These are phyloP conservation scores for Adansonia madagascariensis DNA, from an alignment of 441 rosid species.

Conservation along the genomic window DNA sequence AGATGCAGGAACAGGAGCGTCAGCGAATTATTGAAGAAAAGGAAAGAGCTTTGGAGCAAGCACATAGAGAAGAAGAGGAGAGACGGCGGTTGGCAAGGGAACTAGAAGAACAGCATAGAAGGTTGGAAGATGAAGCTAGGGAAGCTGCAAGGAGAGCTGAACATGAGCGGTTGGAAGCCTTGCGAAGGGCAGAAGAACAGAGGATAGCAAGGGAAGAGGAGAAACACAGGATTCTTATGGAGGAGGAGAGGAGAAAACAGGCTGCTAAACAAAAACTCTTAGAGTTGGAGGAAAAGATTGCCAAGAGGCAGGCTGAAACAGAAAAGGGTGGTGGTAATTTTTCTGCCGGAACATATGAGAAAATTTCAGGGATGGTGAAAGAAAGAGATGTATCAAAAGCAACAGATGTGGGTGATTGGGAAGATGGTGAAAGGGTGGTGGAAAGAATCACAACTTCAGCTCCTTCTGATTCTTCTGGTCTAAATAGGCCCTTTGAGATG, in stretches of 20 bases:
- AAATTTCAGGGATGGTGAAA: slow-evolving; percentile 41
- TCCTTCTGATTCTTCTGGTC: slow-evolving; percentile 65
- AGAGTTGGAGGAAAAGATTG: slow-evolving; percentile 91
- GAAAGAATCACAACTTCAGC: slow-evolving; percentile 84
- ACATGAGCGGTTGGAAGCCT: slow-evolving; percentile 75
- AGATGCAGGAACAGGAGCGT: slow-evolving; percentile 91
- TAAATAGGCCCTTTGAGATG: slow-evolving; percentile 59
- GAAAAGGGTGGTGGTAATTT: slow-evolving; percentile 48
- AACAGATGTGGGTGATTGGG: slow-evolving; percentile 77
- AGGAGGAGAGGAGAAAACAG: slow-evolving; percentile 95
- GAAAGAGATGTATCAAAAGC: slow-evolving; percentile 52
- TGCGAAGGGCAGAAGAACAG: slow-evolving; percentile 76
- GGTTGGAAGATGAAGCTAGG: slow-evolving; percentile 84
- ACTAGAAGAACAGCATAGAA: slow-evolving; percentile 71
- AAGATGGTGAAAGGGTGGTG: slow-evolving; percentile 85
- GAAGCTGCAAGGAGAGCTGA: slow-evolving; percentile 91
- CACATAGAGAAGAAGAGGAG: slow-evolving; percentile 89
- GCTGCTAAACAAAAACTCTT: slow-evolving; percentile 94
- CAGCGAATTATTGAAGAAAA: slow-evolving; percentile 74
- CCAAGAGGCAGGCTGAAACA: slow-evolving; percentile 77
- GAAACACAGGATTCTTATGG: slow-evolving; percentile 69
- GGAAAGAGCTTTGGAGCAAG: slow-evolving; percentile 80
- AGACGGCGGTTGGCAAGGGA: slow-evolving; percentile 72
- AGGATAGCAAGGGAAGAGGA: slow-evolving; percentile 93
- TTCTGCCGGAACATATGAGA: slow-evolving; percentile 55